phyloP scores from a whole-genome alignment of 805 yeast species.

The Candida fluviatilis region DNA sequence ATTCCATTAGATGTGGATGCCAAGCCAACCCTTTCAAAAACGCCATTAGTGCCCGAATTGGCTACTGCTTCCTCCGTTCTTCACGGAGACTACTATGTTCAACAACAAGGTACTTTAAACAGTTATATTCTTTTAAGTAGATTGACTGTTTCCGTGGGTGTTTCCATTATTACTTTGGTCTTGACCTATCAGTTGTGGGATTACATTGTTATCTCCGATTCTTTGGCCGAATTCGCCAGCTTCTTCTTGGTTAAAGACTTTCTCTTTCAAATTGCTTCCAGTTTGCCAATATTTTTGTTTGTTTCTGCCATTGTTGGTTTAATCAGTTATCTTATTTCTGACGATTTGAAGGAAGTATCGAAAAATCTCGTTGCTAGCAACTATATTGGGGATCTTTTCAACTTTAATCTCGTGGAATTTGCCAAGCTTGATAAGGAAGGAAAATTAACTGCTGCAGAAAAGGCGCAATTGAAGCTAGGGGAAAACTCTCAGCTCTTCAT shows the following conservation, averaged over 20 bases:
- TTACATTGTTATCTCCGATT: constrained; percentile 26
- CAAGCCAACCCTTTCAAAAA: constrained; percentile 49
- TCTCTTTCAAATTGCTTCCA: constrained; percentile 18
- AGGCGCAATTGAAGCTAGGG: constrained; percentile 27
- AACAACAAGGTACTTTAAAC: constrained; percentile 45
- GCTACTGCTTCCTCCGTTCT: constrained; percentile 59
- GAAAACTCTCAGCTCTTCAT: constrained; percentile 52
- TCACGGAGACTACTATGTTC: constrained; percentile 57
- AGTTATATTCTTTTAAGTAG: constrained; percentile 42
- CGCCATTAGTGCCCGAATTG: constrained; percentile 50
- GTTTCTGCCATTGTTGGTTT: constrained; percentile 36
- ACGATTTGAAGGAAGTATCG: constrained; percentile 39
- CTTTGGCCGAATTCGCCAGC: constrained; percentile 23
- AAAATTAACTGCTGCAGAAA: constrained; percentile 11
- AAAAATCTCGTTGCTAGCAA: constrained; percentile 21
- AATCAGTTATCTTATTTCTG: constrained; percentile 40
- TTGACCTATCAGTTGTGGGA: constrained; percentile 24
- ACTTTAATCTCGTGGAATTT: constrained; percentile 47
- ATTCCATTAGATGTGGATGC: constrained; percentile 51
- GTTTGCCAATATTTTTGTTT: constrained; percentile 37
- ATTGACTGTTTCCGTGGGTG: background rate
- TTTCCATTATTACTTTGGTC: constrained; percentile 14
- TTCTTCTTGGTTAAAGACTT: constrained; percentile 22
- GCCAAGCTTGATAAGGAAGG: constrained; percentile 26
- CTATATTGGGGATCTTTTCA: constrained; percentile 38